A percentile compares a stretch with the other conserved stretches of the same genome.
Evolutionary conservation across 2,329 filamentous ascomycete genomes (phyloP).

Genomic region (Alternaria sp.): DNA sequence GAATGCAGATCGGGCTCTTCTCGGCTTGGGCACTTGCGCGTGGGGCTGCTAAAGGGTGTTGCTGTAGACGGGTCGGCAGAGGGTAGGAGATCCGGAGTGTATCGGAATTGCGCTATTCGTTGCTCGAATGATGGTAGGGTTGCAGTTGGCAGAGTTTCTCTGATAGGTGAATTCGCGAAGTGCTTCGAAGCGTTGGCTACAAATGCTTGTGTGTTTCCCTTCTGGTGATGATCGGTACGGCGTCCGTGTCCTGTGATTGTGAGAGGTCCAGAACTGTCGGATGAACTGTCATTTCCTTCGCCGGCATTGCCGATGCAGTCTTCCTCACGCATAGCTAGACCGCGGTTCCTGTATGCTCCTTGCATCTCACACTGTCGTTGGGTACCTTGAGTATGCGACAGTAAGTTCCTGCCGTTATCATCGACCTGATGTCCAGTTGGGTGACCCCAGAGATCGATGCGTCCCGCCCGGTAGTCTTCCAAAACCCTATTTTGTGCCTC

Average conservation of each 20-base stretch:
- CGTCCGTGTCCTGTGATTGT: neutral
- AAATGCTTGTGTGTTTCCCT: neutral
- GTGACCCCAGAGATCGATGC: constrained; percentile 27
- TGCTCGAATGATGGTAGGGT: neutral
- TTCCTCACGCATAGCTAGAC: too few relatives aligned
- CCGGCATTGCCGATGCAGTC: neutral
- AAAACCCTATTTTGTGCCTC: constrained; percentile 16
- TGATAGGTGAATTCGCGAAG: neutral
- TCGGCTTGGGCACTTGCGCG: neutral
- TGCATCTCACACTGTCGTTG: accelerated
- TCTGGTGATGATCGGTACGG: neutral
- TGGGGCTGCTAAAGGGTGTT: neutral
- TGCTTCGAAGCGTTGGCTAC: neutral
- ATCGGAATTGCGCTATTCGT: neutral
- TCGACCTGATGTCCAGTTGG: neutral
- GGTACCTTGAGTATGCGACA: neutral
- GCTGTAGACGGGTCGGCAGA: neutral
- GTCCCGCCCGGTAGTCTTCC: constrained; percentile 19
- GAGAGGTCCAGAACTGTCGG: neutral
- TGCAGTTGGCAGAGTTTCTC: neutral
- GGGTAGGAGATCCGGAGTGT: neutral
- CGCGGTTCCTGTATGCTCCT: too few relatives aligned
- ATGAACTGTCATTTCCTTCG: neutral
- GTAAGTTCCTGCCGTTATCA: neutral
- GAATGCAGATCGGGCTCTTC: neutral